Evolutionary conservation across 441 rosid species (phyloP), one percentile per base, ranked within the genome.

Genomic region (Populus tomentosa): DNA sequence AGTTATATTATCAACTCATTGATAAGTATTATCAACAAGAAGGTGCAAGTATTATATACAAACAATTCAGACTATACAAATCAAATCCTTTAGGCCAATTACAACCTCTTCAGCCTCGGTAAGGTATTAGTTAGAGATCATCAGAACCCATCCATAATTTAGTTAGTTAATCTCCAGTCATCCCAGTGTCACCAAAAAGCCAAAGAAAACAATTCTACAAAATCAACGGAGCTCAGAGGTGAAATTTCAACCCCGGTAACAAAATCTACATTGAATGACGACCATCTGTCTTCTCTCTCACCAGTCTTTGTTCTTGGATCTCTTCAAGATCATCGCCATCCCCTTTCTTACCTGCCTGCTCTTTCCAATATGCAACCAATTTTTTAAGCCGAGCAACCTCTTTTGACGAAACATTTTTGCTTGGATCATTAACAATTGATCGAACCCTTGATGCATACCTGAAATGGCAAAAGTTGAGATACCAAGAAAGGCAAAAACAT

Each of bases 361-460:
- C 97, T 80, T 92, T 96, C 98, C 98, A 92, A 71, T 91, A 87
- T 20, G 92, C 88, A 30, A 92, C 92, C 83, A 94, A 35, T 78
- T 90, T 96, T 80, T 94, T 94, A 91, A 96, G 78, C 38, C 98
- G 92, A 75, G 89, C 86, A 70, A 96, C 89, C 81, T 96, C 98
- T 85, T 94, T 96, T 0, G 99, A 92, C 1, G 94, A 87, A 36
- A 94, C 80, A 76, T 94, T 91, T 86, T 92, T 94, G 84, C 88
- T 92, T 16, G 98, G 94, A 82, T 94, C 98, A 82, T 96, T 96
- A 71, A 92, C 90, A 33, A 94, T 92, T 21, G 94, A 88, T 69
- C 96, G 87, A 69, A 96, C 99, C 77, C 98, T 90, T 59, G 99
- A 92, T 14, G 99, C 98, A 78, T 96, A 94, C 83, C 99, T 96